Base-by-base conservation (phyloP, 2,329 filamentous ascomycete genomes). In the Pseudophaeomoniella oleicola region DNA sequence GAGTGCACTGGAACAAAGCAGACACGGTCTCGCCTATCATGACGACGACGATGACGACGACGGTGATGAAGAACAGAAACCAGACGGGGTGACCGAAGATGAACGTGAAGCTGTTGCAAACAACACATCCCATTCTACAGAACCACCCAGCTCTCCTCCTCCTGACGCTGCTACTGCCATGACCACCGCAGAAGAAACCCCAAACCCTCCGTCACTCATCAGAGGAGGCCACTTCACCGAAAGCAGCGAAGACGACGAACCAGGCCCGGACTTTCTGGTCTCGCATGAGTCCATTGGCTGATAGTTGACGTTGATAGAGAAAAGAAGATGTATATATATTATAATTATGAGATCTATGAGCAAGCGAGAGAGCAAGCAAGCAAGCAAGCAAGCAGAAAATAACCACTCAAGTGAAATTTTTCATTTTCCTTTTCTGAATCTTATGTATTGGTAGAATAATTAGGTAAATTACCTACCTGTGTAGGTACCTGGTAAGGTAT, bases 191-290 rank as follows among this genome's bases (percentile, higher is more conserved):
- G 30, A 32, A 15, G 30, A 16, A 14, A 10, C 5, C 10, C 13
- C 5, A 6, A 5, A 15, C 14, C 30, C 5, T 6, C 5, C 14
- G 30, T 10, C 5, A 14, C 5, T 16, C 5, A 14, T 5, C 13
- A 32, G 17, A 10, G 30, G 30, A 10, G 30, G 5, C 17, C 13
- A 5, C 5, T 10, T 5, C 5, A 5, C 9, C 4, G 10, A 16
- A 9, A 44, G 44, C n/a, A 45, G 41, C 38, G 46, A 48, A 27
- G 46, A 49, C 30, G 47, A 48, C 19, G 38, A 37, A 16, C 47
- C 47, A 3, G 41, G 46, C 6, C 44, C 47, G 5, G 47, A 48
- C 19, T 48, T 50, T 30, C 34, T 50, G 30, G 33, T 50, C 12
- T 48, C 46, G n/a, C 47, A 47, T 41, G 30, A 40, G 38, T n/a